Conservation (phyloP, 257 asterid species). For the Salvia splendens region DNA sequence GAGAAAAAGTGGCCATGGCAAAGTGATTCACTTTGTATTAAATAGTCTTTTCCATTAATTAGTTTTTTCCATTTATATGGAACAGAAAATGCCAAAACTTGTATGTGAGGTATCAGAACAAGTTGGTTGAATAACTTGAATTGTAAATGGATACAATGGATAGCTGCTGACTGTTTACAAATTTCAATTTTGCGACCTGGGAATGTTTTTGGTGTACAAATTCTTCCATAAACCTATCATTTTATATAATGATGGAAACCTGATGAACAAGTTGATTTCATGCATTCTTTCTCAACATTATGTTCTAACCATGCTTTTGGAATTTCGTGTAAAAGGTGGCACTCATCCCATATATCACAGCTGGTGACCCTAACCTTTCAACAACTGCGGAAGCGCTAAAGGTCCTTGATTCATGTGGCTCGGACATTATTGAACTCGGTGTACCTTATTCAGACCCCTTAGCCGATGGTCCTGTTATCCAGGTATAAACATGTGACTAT, state of each 20-base stretch:
- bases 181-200: neutral
- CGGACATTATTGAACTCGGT: conserved; percentile 84
- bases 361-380: conserved; percentile 87
- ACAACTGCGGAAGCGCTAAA: conserved; percentile 83
- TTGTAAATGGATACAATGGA: too few relatives aligned
- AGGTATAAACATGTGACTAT: conserved; percentile 44
- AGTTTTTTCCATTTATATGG: neutral
- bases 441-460: conserved; percentile 95
- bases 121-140: neutral
- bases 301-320: conserved; percentile 29
- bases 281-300: neutral
- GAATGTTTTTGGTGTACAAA: neutral
- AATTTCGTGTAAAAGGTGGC: conserved; percentile 62
- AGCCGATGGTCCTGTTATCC: conserved; percentile 97
- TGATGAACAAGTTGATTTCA: conserved; percentile 6
- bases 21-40: neutral
- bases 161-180: neutral
- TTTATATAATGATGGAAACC: neutral
- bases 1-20: neutral
- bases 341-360: conserved; percentile 79
- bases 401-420: conserved; percentile 82
- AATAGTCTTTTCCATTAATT: neutral
- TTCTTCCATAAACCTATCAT: neutral
- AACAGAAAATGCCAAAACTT: neutral
- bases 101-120: neutral